Base-by-base conservation (phyloP, 2,329 filamentous ascomycete genomes). In the Rutstroemia sydowiana region DNA sequence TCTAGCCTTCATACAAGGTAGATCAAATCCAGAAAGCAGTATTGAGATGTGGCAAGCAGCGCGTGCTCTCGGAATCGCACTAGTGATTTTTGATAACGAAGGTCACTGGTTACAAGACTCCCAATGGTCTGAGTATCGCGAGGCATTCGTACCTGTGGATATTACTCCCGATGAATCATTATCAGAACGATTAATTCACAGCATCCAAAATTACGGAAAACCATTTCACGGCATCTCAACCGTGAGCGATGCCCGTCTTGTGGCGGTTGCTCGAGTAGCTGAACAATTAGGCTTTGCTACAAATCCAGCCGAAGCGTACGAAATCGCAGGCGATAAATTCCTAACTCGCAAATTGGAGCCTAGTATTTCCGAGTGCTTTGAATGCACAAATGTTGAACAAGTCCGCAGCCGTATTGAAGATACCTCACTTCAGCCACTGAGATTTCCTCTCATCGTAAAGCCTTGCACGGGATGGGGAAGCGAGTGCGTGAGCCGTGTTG, bases 171-270 rank as follows among this genome's bases (percentile, higher is more conserved):
- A 69, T 34, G 59, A 54, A 0, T 59, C 53, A 3, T 57, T 71
- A 2, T 20, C 59, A 1, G 31, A 62, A 7, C 63, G 66, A 1
- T 62, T 72, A 16, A 62, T 65, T 3, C 56, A 62, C 0, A 65
- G 66, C 0, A 54, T 71, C 2, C 45, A 51, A 5, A 37, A 51
- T 10, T 61, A 66, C 32, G 45, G 57, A 1, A 51, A 53, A 1
- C 51, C 52, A 2, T 59, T 72, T 9, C 59, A 72, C 47, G 70
- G 69, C 1, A 60, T 73, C n/a, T 58, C 68, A 7, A 68, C 67
- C 13, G 63, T 69, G 41, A 65, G 59, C 45, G 69, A 72, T 50
- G 57, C 56, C 6, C 60, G 60, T 6, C 36, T 68, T 8, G 48
- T 60, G 5, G 50, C 45, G 10, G 39, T 69, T 14, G 68, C 70